A percentile compares a stretch with the other conserved stretches of the same genome.
These are phyloP conservation scores for Carex scoparia DNA, from an alignment of 176 grass and related monocot species.

Conservation along the genomic window DNA sequence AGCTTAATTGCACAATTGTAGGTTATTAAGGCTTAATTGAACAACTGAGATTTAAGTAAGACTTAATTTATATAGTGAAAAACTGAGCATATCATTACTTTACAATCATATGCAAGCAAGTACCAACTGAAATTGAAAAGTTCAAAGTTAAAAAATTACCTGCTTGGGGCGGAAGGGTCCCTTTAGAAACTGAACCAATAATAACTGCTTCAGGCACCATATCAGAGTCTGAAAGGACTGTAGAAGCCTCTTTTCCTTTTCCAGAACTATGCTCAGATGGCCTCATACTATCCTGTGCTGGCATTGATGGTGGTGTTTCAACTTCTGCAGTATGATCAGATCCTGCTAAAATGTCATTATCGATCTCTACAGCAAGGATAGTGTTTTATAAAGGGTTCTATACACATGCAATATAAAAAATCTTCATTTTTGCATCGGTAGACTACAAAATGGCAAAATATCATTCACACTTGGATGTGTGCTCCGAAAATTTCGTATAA, in stretches of 20 bases:
- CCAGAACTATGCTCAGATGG: neutral
- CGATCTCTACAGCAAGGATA: neutral
- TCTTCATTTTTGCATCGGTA: neutral
- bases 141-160: slow-evolving; percentile 4
- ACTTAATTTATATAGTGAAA: neutral
- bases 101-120: slow-evolving; percentile 1
- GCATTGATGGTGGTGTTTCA: slow-evolving; percentile 8
- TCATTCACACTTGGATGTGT: neutral
- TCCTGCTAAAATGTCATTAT: slow-evolving; percentile 26
- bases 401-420: neutral
- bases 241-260: slow-evolving; percentile 18
- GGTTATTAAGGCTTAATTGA: neutral
- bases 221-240: neutral
- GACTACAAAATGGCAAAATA: neutral
- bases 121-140: neutral
- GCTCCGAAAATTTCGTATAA: neutral
- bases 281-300: slow-evolving; percentile 6
- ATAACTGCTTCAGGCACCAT: neutral
- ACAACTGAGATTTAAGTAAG: neutral
- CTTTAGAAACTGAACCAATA: neutral
- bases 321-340: neutral
- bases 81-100: neutral
- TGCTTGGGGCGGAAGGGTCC: neutral
- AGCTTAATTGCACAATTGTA: neutral
- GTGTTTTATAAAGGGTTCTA: neutral